phyloP scores from a whole-genome alignment of 129 eudicot species.

The Flaveria brownii region DNA sequence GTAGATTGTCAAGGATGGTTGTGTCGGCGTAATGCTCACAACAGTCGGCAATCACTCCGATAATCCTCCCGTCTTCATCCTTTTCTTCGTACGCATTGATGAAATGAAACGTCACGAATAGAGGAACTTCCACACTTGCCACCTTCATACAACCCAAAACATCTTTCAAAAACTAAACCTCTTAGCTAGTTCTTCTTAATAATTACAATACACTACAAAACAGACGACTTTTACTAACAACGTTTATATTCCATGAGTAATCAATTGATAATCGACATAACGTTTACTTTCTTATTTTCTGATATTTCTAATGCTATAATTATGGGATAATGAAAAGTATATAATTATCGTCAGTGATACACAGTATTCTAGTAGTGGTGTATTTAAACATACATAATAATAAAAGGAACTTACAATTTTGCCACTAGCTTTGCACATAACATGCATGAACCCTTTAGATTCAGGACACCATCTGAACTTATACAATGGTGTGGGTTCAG shows the following conservation, averaged over 20 bases:
- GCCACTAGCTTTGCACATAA: conserved; percentile 95
- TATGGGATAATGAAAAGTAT: too few relatives aligned
- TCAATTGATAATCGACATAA: too few relatives aligned
- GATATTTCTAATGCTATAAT: too few relatives aligned
- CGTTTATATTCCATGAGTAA: too few relatives aligned
- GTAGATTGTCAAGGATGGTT: conserved; percentile 82
- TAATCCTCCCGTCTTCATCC: conserved; percentile 83
- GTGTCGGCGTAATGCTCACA: conserved; percentile 94
- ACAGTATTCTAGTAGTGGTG: too few relatives aligned
- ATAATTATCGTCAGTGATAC: too few relatives aligned
- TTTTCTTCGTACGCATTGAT: conserved; percentile 94
- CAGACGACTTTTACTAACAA: too few relatives aligned
- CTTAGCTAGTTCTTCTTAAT: too few relatives aligned
- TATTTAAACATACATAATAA: too few relatives aligned
- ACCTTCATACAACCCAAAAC: conserved; percentile 41
- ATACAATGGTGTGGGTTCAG: conserved; percentile 92
- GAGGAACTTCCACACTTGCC: conserved; percentile 96
- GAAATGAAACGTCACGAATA: conserved; percentile 88
- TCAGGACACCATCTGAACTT: conserved; percentile 95
- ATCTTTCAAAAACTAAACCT: too few relatives aligned
- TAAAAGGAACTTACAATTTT: conserved; percentile 55
- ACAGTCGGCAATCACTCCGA: conserved; percentile 78
- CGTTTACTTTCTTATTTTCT: too few relatives aligned
- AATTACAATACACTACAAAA: too few relatives aligned
- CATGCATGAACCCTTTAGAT: conserved; percentile 89